Conservation (phyloP, 2,329 filamentous ascomycete species). For the Trichoderma arundinaceum region DNA sequence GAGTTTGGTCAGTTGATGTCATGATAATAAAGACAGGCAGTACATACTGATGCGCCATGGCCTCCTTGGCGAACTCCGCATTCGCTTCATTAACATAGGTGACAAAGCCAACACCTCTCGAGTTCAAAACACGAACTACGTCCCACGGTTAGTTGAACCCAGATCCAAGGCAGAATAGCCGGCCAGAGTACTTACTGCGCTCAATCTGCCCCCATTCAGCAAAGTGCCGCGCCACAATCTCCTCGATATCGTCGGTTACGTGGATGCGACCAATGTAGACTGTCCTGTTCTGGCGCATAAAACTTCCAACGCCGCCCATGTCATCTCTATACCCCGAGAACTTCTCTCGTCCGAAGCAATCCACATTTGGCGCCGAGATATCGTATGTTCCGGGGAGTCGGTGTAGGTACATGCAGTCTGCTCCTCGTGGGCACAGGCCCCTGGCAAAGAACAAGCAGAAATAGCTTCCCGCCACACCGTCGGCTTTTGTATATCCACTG, state of each 20-base stretch:
- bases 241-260: conserved; percentile 95
- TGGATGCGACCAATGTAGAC: conserved; percentile 94
- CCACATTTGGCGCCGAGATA: conserved; percentile 89
- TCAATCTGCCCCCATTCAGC: conserved; percentile 96
- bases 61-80: conserved; percentile 88
- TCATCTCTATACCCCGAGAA: conserved; percentile 92
- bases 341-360: conserved; percentile 90
- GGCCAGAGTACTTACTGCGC: conserved; percentile 56
- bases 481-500: conserved; percentile 77
- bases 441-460: conserved; percentile 93
- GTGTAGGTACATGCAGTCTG: conserved; percentile 94
- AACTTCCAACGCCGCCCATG: conserved; percentile 95
- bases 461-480: conserved; percentile 77
- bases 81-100: conserved; percentile 93
- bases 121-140: conserved; percentile 78
- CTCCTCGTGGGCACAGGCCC: conserved; percentile 81
- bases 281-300: conserved; percentile 91
- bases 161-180: background rate
- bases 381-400: conserved; percentile 85
- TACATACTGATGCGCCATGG: conserved; percentile 83
- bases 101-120: conserved; percentile 89
- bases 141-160: background rate
- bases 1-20: background rate
- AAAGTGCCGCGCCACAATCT: conserved; percentile 92
- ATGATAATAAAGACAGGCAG: background rate